Evolutionary conservation across 1,139 yeast species (phyloP).

Genomic region (Magnusiomyces sp.): DNA sequence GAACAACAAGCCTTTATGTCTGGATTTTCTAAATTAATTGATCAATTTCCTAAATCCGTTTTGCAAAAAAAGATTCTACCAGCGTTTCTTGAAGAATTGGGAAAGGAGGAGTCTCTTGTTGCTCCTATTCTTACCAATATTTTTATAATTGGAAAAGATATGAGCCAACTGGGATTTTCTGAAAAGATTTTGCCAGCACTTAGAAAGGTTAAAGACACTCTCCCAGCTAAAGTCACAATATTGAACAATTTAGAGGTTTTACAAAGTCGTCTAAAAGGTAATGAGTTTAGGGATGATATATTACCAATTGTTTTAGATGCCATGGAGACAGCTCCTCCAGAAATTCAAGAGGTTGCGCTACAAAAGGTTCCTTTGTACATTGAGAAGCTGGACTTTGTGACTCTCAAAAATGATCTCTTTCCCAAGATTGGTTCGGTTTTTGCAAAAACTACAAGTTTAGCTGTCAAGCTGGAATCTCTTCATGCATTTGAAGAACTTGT

Average conservation of each 20-base stretch:
- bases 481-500: slow-evolving; percentile 54
- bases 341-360: slow-evolving; percentile 52
- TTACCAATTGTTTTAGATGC: slow-evolving; percentile 32
- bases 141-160: slow-evolving; percentile 48
- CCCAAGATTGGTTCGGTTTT: slow-evolving; percentile 68
- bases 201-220: slow-evolving; percentile 38
- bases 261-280: slow-evolving; percentile 42
- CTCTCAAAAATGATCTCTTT: slow-evolving; percentile 61
- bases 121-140: slow-evolving; percentile 50
- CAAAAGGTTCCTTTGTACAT: slow-evolving; percentile 39
- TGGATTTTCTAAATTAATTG: slow-evolving; percentile 52
- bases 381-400: slow-evolving; percentile 56
- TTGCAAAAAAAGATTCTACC: slow-evolving; percentile 71
- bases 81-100: slow-evolving; percentile 43
- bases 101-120: slow-evolving; percentile 43
- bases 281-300: slow-evolving; percentile 33
- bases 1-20: slow-evolving; percentile 65
- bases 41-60: slow-evolving; percentile 63
- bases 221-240: slow-evolving; percentile 45
- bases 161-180: slow-evolving; percentile 71
- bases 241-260: slow-evolving; percentile 50
- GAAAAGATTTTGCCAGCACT: slow-evolving; percentile 55
- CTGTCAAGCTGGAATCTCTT: slow-evolving; percentile 68
- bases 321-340: slow-evolving; percentile 30
- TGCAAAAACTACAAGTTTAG: slow-evolving; percentile 72